Base-by-base conservation (phyloP, 2,329 filamentous ascomycete species). In the Plenodomus lindquistii region DNA sequence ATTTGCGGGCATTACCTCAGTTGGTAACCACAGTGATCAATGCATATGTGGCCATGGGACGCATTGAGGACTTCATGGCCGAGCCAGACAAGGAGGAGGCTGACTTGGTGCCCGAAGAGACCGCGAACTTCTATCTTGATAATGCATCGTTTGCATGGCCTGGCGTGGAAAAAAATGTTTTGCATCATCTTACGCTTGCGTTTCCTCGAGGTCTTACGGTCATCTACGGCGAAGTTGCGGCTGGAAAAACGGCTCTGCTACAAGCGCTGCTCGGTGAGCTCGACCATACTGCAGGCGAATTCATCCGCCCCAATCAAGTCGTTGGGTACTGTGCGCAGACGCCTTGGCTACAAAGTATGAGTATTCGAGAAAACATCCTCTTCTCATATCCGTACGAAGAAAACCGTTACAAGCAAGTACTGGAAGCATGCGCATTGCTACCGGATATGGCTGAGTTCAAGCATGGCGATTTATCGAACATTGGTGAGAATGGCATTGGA, bases 61-160 rank as follows among this genome's bases (percentile, higher is more conserved):
- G 91, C 56, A 90, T 96, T 17, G 88, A 96, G 62, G 81, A 83
- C 18, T 96, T 95, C 73, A 95, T 96, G 89, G 76, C 78, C 0
- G 91, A 96, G 69, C 89, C 89, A 0, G 85, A 96, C 62, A 90
- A 91, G 59, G 81, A 83, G 22, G 78, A 81, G 21, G 69, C 70
- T 2, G 74, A 76, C 2, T 66, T 72, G 16, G 66, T 66, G 2
- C 60, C 67, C 11, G 72, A 66, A 38, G 72, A 69, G 39, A 67
- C 66, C 20, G 65, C 67, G 3, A 55, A 66, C 22, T 65, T 81
- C 1, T 63, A 80, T 35, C 76, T 95, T 39, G 74, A 79, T 2
- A 73, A 83, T 21, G 89, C 88, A 4, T 85, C 85, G 0, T 95
- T 95, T 65, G 82, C 87, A 0, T 96, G 91, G 87, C 90, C 91